phyloP scores from a whole-genome alignment of 768 basidiomycete species.

The Agrocybe praecox region DNA sequence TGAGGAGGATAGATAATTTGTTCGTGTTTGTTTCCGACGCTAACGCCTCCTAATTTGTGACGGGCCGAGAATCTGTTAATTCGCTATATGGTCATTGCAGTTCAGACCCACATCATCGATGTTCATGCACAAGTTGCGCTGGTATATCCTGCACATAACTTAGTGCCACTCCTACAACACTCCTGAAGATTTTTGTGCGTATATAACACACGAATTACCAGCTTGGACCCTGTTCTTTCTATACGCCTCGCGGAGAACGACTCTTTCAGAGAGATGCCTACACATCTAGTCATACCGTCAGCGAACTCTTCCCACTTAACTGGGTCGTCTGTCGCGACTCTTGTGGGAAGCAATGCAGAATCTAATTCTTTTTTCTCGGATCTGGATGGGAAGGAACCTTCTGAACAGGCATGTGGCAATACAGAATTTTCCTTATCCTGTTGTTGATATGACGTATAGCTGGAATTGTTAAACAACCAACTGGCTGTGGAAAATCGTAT shows the following conservation, averaged over 20 bases:
- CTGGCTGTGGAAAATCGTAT: slow-evolving; percentile 80
- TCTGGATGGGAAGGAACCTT: slow-evolving; percentile 46
- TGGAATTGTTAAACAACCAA: slow-evolving; percentile 67
- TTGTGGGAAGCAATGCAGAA: slow-evolving; percentile 27
- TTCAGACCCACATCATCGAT: slow-evolving; percentile 15
- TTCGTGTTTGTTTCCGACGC: slow-evolving; percentile 3
- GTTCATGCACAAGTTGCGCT: slow-evolving; percentile 1
- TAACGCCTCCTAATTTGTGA: background rate
- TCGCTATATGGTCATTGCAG: slow-evolving; percentile 4
- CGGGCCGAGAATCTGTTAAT: slow-evolving; percentile 14
- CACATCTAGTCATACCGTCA: slow-evolving; percentile 17
- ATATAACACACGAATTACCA: background rate
- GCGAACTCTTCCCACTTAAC: slow-evolving; percentile 17
- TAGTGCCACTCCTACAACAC: background rate
- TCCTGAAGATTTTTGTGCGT: background rate
- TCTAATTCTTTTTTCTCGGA: slow-evolving; percentile 38
- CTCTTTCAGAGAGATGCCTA: slow-evolving; percentile 12
- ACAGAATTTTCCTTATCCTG: background rate
- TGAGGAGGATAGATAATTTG: slow-evolving; percentile 3
- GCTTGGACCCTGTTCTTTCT: background rate
- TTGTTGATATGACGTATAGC: slow-evolving; percentile 35
- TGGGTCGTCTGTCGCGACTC: slow-evolving; percentile 24
- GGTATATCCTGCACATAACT: background rate
- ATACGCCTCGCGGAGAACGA: background rate
- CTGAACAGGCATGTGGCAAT: slow-evolving; percentile 45